phyloP scores from a whole-genome alignment of 2,329 filamentous ascomycete species.

The Fusarium tuaranense region DNA sequence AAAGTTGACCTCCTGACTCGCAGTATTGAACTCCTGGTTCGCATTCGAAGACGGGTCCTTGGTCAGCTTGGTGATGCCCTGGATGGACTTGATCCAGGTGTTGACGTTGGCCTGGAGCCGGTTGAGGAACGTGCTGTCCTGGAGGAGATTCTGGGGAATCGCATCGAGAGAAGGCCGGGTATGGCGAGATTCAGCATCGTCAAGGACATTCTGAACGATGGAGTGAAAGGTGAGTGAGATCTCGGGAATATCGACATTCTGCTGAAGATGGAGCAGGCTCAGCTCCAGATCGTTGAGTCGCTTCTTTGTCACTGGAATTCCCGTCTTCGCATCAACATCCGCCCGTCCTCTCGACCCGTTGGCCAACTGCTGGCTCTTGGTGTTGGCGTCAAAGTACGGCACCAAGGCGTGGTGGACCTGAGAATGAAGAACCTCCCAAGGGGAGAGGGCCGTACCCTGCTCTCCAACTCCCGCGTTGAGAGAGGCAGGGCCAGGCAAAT shows the following conservation, averaged over 20 bases:
- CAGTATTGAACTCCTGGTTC: conserved; percentile 71
- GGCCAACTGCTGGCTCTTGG: conserved; percentile 79
- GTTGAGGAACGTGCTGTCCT: conserved; percentile 93
- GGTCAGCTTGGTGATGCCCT: conserved; percentile 93
- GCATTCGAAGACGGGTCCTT: conserved; percentile 78
- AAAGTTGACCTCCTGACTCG: conserved; percentile 98
- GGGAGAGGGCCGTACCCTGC: conserved; percentile 79
- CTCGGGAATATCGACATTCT: conserved; percentile 98
- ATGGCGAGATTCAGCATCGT: conserved; percentile 77
- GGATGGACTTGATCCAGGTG: conserved; percentile 98
- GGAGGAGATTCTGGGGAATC: conserved; percentile 80
- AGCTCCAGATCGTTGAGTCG: conserved; percentile 94
- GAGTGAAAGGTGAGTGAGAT: conserved; percentile 89
- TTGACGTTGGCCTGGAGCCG: conserved; percentile 94
- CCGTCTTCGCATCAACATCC: conserved; percentile 91
- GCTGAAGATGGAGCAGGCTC: conserved; percentile 89
- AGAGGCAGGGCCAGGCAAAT: conserved; percentile 84
- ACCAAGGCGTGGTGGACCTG: conserved; percentile 91
- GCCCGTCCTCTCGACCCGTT: conserved; percentile 77
- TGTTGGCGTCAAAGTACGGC: conserved; percentile 97
- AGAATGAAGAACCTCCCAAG: conserved; percentile 92
- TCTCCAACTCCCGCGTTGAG: conserved; percentile 74
- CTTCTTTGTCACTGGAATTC: conserved; percentile 97
- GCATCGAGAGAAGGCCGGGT: conserved; percentile 80
- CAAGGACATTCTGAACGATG: conserved; percentile 85